Evolutionary conservation across 2,329 filamentous ascomycete genomes (phyloP).

Genomic region (Graphilbum sp.): DNA sequence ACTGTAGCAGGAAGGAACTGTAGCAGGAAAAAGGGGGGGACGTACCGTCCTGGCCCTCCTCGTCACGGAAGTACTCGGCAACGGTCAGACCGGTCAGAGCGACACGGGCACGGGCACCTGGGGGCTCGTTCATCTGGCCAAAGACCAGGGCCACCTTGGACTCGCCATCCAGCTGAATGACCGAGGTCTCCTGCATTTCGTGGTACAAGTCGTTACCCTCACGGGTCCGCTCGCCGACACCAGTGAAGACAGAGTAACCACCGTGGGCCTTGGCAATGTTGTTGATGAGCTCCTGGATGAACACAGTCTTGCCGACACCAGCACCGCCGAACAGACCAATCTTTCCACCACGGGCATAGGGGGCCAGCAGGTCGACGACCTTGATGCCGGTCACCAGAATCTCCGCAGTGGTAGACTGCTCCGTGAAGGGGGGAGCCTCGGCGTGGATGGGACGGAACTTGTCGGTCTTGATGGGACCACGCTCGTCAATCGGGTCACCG

Average conservation of each 20-base stretch:
- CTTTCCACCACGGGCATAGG: constrained; percentile 99
- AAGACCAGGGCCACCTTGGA: constrained; percentile 99
- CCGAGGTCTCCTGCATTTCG: constrained; percentile 99
- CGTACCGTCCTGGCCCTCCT: constrained; percentile 72
- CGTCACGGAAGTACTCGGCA: constrained; percentile 67
- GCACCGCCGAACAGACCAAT: constrained; percentile 99
- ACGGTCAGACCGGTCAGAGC: constrained; percentile 79
- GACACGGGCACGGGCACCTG: constrained; percentile 98
- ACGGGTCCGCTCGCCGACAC: constrained; percentile 99
- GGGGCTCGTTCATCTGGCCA: constrained; percentile 99
- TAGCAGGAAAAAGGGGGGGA: constrained; percentile 6
- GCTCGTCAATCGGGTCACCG: constrained; percentile 99
- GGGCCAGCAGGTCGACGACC: constrained; percentile 97
- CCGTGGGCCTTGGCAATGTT: constrained; percentile 99
- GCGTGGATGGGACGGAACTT: constrained; percentile 85
- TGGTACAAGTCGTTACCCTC: constrained; percentile 99
- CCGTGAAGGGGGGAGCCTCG: constrained; percentile 79
- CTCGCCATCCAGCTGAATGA: constrained; percentile 98
- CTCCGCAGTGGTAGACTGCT: constrained; percentile 93
- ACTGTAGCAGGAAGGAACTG: background rate
- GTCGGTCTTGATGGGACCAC: constrained; percentile 88
- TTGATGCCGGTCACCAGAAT: constrained; percentile 99
- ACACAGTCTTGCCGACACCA: constrained; percentile 99
- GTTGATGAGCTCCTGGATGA: constrained; percentile 99
- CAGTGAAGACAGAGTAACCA: constrained; percentile 99